phyloP scores from a whole-genome alignment of 495 filamentous ascomycete genomes.

The Xylaria flabelliformis region DNA sequence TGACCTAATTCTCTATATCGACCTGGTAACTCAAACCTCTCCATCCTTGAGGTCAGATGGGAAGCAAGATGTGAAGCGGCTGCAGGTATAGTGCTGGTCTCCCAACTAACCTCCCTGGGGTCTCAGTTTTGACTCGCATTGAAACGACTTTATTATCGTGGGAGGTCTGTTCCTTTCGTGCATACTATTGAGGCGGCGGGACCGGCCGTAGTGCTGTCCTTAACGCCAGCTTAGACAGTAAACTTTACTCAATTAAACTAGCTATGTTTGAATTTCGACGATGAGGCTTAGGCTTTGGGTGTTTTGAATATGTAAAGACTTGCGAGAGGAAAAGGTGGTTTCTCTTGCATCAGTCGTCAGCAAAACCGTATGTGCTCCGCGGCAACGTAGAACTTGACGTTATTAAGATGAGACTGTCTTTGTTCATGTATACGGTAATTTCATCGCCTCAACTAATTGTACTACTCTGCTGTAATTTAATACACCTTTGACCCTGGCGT shows the following conservation, averaged over 20 bases:
- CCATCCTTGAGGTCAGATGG: background rate
- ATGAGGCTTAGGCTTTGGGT: background rate
- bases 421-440: too few relatives aligned
- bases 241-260: slow-evolving; percentile 13
- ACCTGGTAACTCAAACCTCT: slow-evolving; percentile 6
- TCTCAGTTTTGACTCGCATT: background rate
- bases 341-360: too few relatives aligned
- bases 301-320: too few relatives aligned
- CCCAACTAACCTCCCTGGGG: background rate
- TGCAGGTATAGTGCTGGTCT: background rate
- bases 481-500: too few relatives aligned
- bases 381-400: too few relatives aligned
- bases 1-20: slow-evolving; percentile 1
- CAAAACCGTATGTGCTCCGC: too few relatives aligned
- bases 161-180: background rate
- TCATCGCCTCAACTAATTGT: too few relatives aligned
- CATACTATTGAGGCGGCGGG: background rate
- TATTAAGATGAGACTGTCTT: too few relatives aligned
- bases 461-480: too few relatives aligned
- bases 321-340: too few relatives aligned
- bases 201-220: background rate
- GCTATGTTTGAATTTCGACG: background rate
- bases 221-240: background rate
- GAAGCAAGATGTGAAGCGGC: slow-evolving; percentile 1
- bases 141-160: background rate